Base-by-base conservation (phyloP, 129 eudicot genomes). In the Helianthus annuus region DNA sequence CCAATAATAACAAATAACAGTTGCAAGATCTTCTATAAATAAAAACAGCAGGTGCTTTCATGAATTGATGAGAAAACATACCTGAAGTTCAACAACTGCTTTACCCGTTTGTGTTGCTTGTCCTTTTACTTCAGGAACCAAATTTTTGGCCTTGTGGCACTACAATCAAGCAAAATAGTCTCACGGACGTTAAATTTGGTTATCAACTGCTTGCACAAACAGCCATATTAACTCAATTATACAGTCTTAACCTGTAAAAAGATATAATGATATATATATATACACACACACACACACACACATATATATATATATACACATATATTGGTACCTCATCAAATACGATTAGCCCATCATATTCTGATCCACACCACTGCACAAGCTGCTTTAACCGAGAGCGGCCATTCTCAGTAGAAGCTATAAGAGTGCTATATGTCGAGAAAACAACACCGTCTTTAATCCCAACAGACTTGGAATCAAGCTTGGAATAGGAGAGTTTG, bases 61-160 rank as follows among this genome's bases (percentile, higher is more conserved):
- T 51, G 16, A 67, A 6, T 69, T 38, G 29, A 53, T 70, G 62
- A 8, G 72, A 75, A 67, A 69, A 71, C 62, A 74, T 81, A 93
- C 98, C 98, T 93, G 98, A 70, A 89, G 80, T 75, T 93, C 98
- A 82, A 93, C 92, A 76, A 93, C 98, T 19, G 96, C 97, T 87
- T 89, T 97, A 16, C 98, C 97, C n/a, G 98, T 93, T 77, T 91
- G 84, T 64, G 98, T 93, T 71, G 96, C 83, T 72, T 93, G 92
- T 64, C 89, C 82, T 76, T 97, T 96, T 32, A 96, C 92, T 84
- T 93, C 97, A 44, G 98, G 98, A 66, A 93, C 91, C 80, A 93
- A 83, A 90, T 93, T 93, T 87, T 93, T 93, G 66, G 98, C 98
- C 85, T 93, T 93, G 69, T 93, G 98, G 79, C 97, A 93, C 98